phyloP scores from a whole-genome alignment of 2,329 filamentous ascomycete species.

The Botryotinia globosa region DNA sequence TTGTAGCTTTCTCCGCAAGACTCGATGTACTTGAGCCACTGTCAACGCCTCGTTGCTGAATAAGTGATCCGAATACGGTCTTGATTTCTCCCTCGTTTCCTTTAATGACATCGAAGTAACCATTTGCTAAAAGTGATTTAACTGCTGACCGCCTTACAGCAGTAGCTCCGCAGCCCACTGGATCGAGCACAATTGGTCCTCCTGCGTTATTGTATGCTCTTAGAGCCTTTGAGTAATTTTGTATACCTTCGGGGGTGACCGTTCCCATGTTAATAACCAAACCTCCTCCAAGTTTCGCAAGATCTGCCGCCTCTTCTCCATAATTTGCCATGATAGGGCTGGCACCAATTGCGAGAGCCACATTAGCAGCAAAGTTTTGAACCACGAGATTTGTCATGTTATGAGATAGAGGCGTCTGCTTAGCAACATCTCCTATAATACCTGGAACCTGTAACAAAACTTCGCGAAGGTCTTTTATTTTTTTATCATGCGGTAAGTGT shows the following conservation, averaged over 20 bases:
- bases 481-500: constrained; percentile 20
- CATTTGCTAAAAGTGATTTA: constrained; percentile 65
- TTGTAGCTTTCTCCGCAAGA: constrained; percentile 52
- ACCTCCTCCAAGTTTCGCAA: constrained; percentile 72
- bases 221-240: constrained; percentile 71
- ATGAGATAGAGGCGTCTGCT: constrained; percentile 72
- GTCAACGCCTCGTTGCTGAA: constrained; percentile 81
- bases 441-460: constrained; percentile 30
- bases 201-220: constrained; percentile 75
- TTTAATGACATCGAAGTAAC: constrained; percentile 86
- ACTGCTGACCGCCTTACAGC: constrained; percentile 68
- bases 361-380: constrained; percentile 91
- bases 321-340: constrained; percentile 95
- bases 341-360: constrained; percentile 78
- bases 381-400: constrained; percentile 98
- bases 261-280: constrained; percentile 96
- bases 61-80: constrained; percentile 59
- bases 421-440: constrained; percentile 60
- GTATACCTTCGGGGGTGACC: constrained; percentile 69
- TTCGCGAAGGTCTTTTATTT: constrained; percentile 30
- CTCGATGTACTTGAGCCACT: constrained; percentile 57
- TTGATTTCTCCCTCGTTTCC: constrained; percentile 89
- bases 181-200: constrained; percentile 79
- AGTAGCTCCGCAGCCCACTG: constrained; percentile 87
- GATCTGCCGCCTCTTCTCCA: constrained; percentile 74